Conservation (phyloP, 176 grass and related monocot species). For the Avena atlantica region DNA sequence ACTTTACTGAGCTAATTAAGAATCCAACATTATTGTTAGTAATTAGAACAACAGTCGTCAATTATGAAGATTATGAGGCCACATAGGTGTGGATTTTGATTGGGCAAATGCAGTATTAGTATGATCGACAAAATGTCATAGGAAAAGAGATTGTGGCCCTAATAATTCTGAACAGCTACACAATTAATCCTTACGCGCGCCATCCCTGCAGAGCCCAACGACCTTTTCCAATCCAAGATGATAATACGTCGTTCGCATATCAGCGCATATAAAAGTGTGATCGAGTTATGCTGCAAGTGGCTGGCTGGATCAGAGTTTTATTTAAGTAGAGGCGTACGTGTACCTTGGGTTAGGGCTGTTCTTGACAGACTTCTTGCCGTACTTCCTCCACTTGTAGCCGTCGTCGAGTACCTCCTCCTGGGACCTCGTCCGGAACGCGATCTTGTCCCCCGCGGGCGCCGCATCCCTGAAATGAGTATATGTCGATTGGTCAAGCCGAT, state of each 20-base stretch:
- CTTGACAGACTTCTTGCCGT: conserved; percentile 81
- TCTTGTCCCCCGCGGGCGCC: conserved; percentile 25
- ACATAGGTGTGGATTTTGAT: no score
- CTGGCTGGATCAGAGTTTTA: not conserved
- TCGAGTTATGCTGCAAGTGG: not conserved
- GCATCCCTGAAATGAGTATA: conserved; percentile 10
- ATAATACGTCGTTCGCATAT: not conserved
- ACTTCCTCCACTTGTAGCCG: conserved; percentile 83
- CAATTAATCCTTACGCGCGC: no score
- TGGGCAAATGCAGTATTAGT: no score
- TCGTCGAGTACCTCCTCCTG: conserved; percentile 66
- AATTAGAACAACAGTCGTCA: no score
- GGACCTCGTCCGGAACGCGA: conserved; percentile 73
- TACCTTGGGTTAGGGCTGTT: conserved; percentile 76
- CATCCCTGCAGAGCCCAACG: no score
- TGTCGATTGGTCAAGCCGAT: not conserved
- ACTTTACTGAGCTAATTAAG: no score
- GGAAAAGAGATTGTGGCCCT: no score
- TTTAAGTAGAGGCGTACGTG: not conserved
- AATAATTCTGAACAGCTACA: no score
- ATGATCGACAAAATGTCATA: no score
- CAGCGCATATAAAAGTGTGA: not conserved
- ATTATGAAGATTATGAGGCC: no score
- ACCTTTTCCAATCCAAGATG: no score
- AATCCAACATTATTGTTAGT: no score